Conservation (phyloP, 495 filamentous ascomycete species). For the Penicillium chermesinum region DNA sequence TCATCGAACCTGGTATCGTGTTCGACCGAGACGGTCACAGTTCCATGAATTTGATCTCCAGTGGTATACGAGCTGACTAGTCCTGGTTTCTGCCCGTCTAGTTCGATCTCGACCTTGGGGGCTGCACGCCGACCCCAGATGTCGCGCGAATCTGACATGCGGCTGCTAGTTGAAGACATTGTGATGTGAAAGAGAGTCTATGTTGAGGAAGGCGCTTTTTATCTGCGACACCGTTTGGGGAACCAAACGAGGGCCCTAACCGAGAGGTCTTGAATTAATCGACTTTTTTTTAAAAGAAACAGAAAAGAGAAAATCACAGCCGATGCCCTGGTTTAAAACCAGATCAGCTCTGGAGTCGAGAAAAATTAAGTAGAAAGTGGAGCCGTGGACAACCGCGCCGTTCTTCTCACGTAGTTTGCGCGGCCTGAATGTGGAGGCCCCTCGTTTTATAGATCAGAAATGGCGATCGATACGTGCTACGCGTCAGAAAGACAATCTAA, state of each 20-base stretch:
- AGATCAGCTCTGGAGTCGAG: background rate
- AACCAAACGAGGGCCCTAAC: too few species aligned
- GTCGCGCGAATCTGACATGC: conserved; percentile 26
- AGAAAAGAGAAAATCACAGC: background rate
- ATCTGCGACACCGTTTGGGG: too few species aligned
- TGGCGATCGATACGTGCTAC: too few species aligned
- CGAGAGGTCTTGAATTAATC: too few species aligned
- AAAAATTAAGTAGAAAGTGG: conserved; percentile 19
- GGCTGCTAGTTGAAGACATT: conserved; percentile 24
- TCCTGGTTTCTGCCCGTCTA: conserved; percentile 28
- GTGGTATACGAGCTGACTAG: conserved; percentile 53
- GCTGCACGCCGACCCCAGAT: conserved; percentile 24
- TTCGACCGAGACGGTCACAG: conserved; percentile 53
- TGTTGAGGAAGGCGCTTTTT: background rate
- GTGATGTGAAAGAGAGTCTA: conserved; percentile 7
- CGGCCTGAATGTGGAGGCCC: too few species aligned
- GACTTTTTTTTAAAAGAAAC: too few species aligned
- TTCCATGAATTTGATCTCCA: conserved; percentile 55
- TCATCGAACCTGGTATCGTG: conserved; percentile 72
- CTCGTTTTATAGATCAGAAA: too few species aligned
- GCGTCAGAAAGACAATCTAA: too few species aligned
- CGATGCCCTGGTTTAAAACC: too few species aligned
- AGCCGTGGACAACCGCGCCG: conserved; percentile 24
- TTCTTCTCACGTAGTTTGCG: background rate
- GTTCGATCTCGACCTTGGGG: conserved; percentile 32